Base-by-base conservation (phyloP, 805 yeast genomes). In the Pichia californica region DNA sequence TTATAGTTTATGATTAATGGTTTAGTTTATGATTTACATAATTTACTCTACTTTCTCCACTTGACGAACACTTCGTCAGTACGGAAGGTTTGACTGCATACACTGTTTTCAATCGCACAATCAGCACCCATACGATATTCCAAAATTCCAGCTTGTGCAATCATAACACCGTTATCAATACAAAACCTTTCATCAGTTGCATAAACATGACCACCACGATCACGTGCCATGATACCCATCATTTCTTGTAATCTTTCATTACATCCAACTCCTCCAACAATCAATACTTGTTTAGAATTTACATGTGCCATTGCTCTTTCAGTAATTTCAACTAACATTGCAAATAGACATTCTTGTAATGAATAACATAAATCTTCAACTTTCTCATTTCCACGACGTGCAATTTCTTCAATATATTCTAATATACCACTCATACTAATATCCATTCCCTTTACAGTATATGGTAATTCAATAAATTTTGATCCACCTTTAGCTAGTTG, bases 261-360 rank as follows among this genome's bases (percentile, higher is more conserved):
- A 53, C 95, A 88, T 0, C 99, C 99, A n/a, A 93, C 99, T 20
- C 99, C 99, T 11, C 99, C 99, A 3, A 93, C 99, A 40, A 93
- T 87, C 38, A 93, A 69, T 16, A 93, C 99, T 60, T 89, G 95
- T 48, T 76, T 76, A 4, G 94, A 75, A 53, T 82, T 81, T 3
- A 91, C 98, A 58, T 93, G 99, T 0, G 99, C 99, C 95, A 93
- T 85, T 2, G 99, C 99, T 31, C 99, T 71, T 59, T 93, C 99
- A 0, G 99, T 93, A 53, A 93, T 93, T 62, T 93, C 99, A 15
- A 93, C 97, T 47, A 93, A 73, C 99, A 93, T 93, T 10, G 97
- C 88, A 62, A 85, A 93, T 25, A 93, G 66, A 29, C 88, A 83
- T 57, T 93, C 99, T 58, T 93, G 99, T 50, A 93, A 67, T 7